A percentile compares a stretch with the other conserved stretches of the same genome.
Evolutionary conservation across 2,329 filamentous ascomycete species (phyloP).

Genomic region (Colletotrichum lupini): DNA sequence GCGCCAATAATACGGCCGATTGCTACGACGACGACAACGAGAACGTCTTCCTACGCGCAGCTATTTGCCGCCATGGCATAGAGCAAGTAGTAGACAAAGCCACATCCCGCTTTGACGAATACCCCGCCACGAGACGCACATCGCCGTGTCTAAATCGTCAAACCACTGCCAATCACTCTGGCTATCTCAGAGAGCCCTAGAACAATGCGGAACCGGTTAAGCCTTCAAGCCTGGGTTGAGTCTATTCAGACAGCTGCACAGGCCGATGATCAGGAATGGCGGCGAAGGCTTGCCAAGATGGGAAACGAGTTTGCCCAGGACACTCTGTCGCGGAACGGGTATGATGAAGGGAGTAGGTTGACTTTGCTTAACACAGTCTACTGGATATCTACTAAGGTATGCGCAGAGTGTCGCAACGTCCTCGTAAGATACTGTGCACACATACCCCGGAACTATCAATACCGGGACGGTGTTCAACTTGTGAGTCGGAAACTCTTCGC

Average conservation of each 20-base stretch:
- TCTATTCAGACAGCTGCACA: slow-evolving; percentile 14
- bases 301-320: background rate
- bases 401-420: slow-evolving; percentile 56
- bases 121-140: background rate
- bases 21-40: background rate
- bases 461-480: slow-evolving; percentile 56
- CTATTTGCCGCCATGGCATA: background rate
- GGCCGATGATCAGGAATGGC: slow-evolving; percentile 9
- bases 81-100: background rate
- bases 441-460: slow-evolving; percentile 58
- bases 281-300: slow-evolving; percentile 7
- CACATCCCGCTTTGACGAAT: background rate
- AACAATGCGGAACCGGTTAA: slow-evolving; percentile 24
- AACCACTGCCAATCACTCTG: background rate
- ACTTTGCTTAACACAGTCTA: background rate
- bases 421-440: slow-evolving; percentile 56
- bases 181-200: too few relatives aligned
- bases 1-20: background rate
- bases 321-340: slow-evolving; percentile 15
- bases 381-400: slow-evolving; percentile 1
- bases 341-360: slow-evolving; percentile 32
- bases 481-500: slow-evolving; percentile 39
- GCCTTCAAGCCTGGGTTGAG: slow-evolving; percentile 29
- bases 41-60: background rate
- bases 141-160: background rate